Conservation (phyloP, 495 filamentous ascomycete genomes). For the Aspergillus asperescens region DNA sequence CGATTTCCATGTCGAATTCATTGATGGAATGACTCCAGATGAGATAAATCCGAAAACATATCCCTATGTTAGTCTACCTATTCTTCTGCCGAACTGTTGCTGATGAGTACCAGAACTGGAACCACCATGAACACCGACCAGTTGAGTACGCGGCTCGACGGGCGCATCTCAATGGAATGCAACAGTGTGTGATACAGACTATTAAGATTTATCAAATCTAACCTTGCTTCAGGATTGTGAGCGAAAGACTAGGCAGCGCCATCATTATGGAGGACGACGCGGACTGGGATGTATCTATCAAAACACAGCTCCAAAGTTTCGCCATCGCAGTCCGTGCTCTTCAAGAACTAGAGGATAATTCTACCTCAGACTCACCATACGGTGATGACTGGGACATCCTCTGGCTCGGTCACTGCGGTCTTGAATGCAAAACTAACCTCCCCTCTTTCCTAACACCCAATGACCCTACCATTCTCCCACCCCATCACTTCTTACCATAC, state of each 20-base stretch:
- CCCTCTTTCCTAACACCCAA: slow-evolving; percentile 18
- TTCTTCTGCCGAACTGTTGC: slow-evolving; percentile 6
- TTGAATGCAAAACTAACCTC: slow-evolving; percentile 15
- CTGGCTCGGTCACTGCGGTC: slow-evolving; percentile 50
- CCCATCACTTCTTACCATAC: slow-evolving; percentile 19
- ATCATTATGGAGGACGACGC: slow-evolving; percentile 52
- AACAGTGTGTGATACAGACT: slow-evolving; percentile 17
- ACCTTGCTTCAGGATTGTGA: slow-evolving; percentile 30
- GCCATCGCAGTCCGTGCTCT: slow-evolving; percentile 37
- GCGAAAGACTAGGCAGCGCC: slow-evolving; percentile 38
- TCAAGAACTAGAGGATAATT: slow-evolving; percentile 9
- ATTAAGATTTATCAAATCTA: neutral
- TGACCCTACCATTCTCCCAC: slow-evolving; percentile 19
- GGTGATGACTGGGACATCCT: slow-evolving; percentile 53
- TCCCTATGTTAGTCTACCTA: slow-evolving; percentile 20
- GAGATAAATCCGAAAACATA: slow-evolving; percentile 18
- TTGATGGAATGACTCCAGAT: slow-evolving; percentile 39
- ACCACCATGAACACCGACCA: slow-evolving; percentile 16
- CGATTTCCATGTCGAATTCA: slow-evolving; percentile 46
- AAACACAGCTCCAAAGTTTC: slow-evolving; percentile 43
- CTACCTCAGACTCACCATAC: slow-evolving; percentile 39
- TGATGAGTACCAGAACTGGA: slow-evolving; percentile 19
- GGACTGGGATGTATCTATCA: slow-evolving; percentile 51
- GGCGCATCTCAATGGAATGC: slow-evolving; percentile 30
- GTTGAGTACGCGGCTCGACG: slow-evolving; percentile 23